Evolutionary conservation across 2,329 filamentous ascomycete species (phyloP).

Genomic region (Xylaria sp.): DNA sequence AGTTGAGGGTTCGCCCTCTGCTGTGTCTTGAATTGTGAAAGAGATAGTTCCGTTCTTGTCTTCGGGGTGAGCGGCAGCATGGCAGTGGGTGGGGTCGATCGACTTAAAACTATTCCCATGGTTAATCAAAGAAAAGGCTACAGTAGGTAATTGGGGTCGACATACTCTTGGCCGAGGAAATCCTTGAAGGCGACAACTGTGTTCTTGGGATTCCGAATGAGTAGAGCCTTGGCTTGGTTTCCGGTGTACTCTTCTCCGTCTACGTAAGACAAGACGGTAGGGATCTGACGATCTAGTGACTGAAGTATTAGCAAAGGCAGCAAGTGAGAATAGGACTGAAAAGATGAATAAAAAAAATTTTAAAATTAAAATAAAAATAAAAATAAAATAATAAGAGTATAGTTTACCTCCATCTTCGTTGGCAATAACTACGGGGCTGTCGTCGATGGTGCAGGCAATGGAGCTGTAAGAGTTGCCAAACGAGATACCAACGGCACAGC

Average conservation of each 20-base stretch:
- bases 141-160: constrained; percentile 29
- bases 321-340: background rate
- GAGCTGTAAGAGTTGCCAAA: constrained; percentile 99
- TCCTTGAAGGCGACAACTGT: constrained; percentile 97
- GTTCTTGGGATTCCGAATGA: constrained; percentile 91
- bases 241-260: constrained; percentile 97
- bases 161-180: constrained; percentile 91
- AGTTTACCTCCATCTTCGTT: constrained; percentile 93
- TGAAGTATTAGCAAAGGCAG: constrained; percentile 37
- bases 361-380: constrained; percentile 33
- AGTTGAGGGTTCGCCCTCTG: constrained; percentile 71
- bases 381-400: background rate
- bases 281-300: constrained; percentile 88
- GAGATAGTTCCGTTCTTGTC: constrained; percentile 77
- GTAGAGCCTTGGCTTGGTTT: constrained; percentile 91
- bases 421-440: constrained; percentile 96
- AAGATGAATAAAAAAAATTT: background rate
- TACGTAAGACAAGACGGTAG: constrained; percentile 92
- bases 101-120: constrained; percentile 77
- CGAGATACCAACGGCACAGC: constrained; percentile 89
- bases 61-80: constrained; percentile 90
- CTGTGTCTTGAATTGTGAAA: constrained; percentile 85
- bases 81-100: constrained; percentile 95
- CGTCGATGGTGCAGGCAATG: constrained; percentile 91
- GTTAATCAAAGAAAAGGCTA: constrained; percentile 33